These are phyloP conservation scores for Neoascochyta sp. DNA, from an alignment of 2,329 filamentous ascomycete genomes.

Conservation along the genomic window DNA sequence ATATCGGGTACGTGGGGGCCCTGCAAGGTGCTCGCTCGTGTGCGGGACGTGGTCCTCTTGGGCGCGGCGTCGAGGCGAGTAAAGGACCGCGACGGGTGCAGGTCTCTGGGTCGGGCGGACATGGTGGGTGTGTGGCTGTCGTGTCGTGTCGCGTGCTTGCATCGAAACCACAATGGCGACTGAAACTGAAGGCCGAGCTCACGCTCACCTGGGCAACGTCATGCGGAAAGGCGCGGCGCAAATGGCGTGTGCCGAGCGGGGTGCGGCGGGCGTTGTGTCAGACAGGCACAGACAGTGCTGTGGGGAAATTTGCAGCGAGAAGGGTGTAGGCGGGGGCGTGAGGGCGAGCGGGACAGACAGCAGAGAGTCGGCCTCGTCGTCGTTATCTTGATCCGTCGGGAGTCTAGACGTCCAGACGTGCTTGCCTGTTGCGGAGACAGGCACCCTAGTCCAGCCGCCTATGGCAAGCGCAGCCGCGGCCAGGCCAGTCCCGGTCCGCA, in stretches of 20 bases:
- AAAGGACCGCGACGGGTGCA: slow-evolving; percentile 48
- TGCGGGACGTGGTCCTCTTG: slow-evolving; percentile 37
- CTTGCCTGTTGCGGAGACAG: no score
- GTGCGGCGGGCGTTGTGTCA: slow-evolving; percentile 1
- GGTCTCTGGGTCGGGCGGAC: slow-evolving; percentile 32
- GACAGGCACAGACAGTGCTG: no score
- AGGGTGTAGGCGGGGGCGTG: no score
- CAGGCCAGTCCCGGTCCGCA: no score
- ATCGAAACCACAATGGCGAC: slow-evolving; percentile 18
- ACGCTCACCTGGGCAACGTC: slow-evolving; percentile 26
- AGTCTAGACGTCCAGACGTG: no score
- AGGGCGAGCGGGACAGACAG: no score
- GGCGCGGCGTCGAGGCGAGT: slow-evolving; percentile 45
- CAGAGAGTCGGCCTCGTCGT: no score
- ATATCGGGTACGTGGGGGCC: slow-evolving; percentile 42
- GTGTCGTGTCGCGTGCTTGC: slow-evolving; percentile 21
- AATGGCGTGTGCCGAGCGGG: slow-evolving; percentile 7
- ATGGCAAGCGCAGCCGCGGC: no score
- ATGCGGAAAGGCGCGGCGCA: slow-evolving; percentile 27
- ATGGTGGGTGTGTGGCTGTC: slow-evolving; percentile 14
- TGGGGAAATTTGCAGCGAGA: no score
- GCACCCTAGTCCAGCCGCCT: no score
- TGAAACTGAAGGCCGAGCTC: slow-evolving; percentile 22
- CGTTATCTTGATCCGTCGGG: no score
- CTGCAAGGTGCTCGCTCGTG: slow-evolving; percentile 48